Conservation (phyloP, 2,329 filamentous ascomycete species). For the Diplodia mutila region DNA sequence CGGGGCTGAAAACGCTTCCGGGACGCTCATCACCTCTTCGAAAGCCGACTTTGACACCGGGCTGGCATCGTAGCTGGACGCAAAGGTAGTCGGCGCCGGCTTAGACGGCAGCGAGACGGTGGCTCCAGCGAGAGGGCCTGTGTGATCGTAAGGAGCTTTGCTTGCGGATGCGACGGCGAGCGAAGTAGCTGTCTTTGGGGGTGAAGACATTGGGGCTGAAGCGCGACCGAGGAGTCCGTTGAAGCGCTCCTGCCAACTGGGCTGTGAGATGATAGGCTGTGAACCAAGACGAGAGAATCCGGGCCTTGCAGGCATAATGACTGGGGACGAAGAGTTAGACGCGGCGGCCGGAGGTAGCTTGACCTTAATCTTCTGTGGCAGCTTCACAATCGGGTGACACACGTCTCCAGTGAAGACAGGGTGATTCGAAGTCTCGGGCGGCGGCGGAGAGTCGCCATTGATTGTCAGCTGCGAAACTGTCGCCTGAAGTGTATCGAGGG, state of each 20-base stretch:
- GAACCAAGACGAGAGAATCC: slow-evolving; percentile 37
- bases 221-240: slow-evolving; percentile 64
- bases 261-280: slow-evolving; percentile 43
- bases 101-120: slow-evolving; percentile 22
- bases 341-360: slow-evolving; percentile 70
- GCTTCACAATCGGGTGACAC: slow-evolving; percentile 67
- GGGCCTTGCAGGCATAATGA: slow-evolving; percentile 43
- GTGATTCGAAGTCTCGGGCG: slow-evolving; percentile 73
- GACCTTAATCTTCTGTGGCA: slow-evolving; percentile 75
- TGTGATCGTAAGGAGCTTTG: slow-evolving; percentile 22
- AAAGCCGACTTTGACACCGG: slow-evolving; percentile 15
- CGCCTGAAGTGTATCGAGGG: slow-evolving; percentile 16
- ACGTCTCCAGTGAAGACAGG: slow-evolving; percentile 72
- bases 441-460: slow-evolving; percentile 54
- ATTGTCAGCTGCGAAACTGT: slow-evolving; percentile 4
- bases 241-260: slow-evolving; percentile 78
- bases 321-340: slow-evolving; percentile 44
- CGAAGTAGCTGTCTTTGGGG: slow-evolving; percentile 9
- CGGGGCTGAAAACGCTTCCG: slow-evolving; percentile 21
- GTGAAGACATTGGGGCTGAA: slow-evolving; percentile 5
- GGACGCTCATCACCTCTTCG: slow-evolving; percentile 24
- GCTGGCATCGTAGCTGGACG: not conserved
- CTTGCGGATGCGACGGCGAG: slow-evolving; percentile 17
- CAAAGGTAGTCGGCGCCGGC: not conserved
- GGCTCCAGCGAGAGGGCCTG: not conserved